Evolutionary conservation across 129 eudicot species (phyloP).

Genomic region (Tagetes patula): DNA sequence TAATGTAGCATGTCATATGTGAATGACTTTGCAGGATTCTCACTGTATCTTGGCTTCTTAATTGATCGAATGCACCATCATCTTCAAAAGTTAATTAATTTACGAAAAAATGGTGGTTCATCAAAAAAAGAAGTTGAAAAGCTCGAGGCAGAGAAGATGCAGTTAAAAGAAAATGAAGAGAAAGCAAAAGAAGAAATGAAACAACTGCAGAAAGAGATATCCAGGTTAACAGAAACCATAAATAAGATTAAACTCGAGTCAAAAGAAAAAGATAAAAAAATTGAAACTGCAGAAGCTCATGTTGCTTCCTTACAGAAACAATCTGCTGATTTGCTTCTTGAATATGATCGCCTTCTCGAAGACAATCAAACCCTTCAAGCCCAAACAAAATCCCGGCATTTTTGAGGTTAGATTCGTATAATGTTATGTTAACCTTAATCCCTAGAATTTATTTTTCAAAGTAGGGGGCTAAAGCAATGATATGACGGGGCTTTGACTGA

Average conservation of each 20-base stretch:
- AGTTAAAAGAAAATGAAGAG: slow-evolving; percentile 71
- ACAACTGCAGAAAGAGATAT: slow-evolving; percentile 53
- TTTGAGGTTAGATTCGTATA: slow-evolving; percentile 29
- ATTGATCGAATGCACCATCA: slow-evolving; percentile 93
- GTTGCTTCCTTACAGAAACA: slow-evolving; percentile 91
- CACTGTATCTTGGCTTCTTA: slow-evolving; percentile 81
- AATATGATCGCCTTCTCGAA: slow-evolving; percentile 82
- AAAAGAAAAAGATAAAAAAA: slow-evolving; percentile 62
- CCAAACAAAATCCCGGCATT: slow-evolving; percentile 40
- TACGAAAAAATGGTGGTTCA: slow-evolving; percentile 57
- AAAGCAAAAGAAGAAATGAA: slow-evolving; percentile 61
- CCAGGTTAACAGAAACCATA: slow-evolving; percentile 47
- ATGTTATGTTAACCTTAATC: slow-evolving; percentile 5
- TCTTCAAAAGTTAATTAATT: slow-evolving; percentile 51
- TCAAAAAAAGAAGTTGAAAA: slow-evolving; percentile 70
- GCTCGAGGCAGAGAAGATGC: slow-evolving; percentile 72
- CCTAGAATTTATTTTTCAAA: slow-evolving; percentile 4
- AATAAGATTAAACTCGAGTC: slow-evolving; percentile 62
- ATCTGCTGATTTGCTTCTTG: slow-evolving; percentile 91
- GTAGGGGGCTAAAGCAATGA: not conserved
- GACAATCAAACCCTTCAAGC: slow-evolving; percentile 88
- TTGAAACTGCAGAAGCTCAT: slow-evolving; percentile 85
- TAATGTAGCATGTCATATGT: not conserved
- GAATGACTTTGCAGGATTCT: slow-evolving; percentile 62
- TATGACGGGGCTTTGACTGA: slow-evolving; percentile 18